phyloP scores from a whole-genome alignment of 192 early-diverging fungal species.

The Coemansia reversa region DNA sequence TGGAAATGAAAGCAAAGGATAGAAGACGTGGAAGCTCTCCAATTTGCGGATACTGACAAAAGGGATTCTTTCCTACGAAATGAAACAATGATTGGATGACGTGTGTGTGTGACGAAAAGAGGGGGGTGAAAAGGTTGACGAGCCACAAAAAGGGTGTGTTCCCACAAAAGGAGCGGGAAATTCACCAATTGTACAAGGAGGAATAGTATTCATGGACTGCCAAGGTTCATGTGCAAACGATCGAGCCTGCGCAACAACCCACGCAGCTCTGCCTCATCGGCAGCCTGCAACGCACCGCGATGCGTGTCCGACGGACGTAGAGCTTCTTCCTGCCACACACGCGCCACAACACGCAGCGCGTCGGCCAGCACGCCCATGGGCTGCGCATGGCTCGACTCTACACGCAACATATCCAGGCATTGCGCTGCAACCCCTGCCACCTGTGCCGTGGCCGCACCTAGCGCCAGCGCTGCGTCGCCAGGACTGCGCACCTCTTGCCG shows the following conservation, averaged over 20 bases:
- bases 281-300: slow-evolving; percentile 7
- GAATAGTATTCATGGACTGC: no score
- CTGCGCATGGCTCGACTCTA: neutral
- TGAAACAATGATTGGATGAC: no score
- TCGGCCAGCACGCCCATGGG: neutral
- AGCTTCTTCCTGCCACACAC: slow-evolving; percentile 48
- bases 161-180: no score
- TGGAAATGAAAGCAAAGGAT: no score
- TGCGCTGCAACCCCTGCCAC: slow-evolving; percentile 38
- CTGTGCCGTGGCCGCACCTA: slow-evolving; percentile 42
- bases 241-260: slow-evolving; percentile 31
- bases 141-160: no score
- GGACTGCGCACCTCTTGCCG: slow-evolving; percentile 7
- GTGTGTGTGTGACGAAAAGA: no score
- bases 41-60: no score
- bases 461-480: slow-evolving; percentile 17
- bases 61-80: no score
- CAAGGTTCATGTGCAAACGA: neutral
- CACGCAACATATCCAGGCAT: slow-evolving; percentile 33
- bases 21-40: no score
- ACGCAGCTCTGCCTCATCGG: slow-evolving; percentile 26
- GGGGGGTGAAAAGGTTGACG: no score
- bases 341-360: slow-evolving; percentile 23
- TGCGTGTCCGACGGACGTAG: slow-evolving; percentile 8
- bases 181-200: no score